Evolutionary conservation across 129 eudicot species (phyloP).

Genomic region (Centella asiatica): DNA sequence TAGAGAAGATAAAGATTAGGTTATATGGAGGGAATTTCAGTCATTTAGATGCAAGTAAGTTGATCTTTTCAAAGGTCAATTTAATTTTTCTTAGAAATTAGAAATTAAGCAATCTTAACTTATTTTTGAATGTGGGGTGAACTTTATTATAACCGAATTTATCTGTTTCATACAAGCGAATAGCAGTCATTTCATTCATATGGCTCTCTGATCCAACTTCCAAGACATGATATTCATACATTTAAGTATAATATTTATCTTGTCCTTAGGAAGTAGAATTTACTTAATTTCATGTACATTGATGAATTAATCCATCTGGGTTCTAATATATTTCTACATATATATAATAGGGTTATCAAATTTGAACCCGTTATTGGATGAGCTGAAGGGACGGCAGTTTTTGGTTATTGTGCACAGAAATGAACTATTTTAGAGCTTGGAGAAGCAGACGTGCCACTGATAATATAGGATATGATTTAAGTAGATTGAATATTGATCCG

Average conservation of each 20-base stretch:
- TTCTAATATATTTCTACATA: neutral
- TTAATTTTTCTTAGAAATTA: too few species aligned
- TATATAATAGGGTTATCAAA: constrained; percentile 4
- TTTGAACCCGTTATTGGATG: constrained; percentile 1
- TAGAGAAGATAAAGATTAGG: neutral
- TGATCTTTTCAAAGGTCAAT: too few species aligned
- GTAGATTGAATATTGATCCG: constrained; percentile 57
- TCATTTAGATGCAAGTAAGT: too few species aligned
- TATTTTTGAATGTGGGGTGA: neutral
- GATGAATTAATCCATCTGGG: neutral
- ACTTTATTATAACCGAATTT: neutral
- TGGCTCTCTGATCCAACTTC: too few species aligned
- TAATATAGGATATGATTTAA: constrained; percentile 65
- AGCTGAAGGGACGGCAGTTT: neutral
- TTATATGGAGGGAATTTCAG: too few species aligned
- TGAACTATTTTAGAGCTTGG: constrained; percentile 33
- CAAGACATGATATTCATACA: neutral
- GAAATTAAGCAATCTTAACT: neutral
- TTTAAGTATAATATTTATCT: too few species aligned
- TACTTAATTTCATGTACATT: neutral
- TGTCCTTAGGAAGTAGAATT: too few species aligned
- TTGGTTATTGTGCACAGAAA: constrained; percentile 12
- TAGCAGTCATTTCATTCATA: too few species aligned
- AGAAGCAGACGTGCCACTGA: constrained; percentile 25
- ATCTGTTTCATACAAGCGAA: too few species aligned